Base-by-base conservation (phyloP, 148 eudicot genomes). In the Silene conica region DNA sequence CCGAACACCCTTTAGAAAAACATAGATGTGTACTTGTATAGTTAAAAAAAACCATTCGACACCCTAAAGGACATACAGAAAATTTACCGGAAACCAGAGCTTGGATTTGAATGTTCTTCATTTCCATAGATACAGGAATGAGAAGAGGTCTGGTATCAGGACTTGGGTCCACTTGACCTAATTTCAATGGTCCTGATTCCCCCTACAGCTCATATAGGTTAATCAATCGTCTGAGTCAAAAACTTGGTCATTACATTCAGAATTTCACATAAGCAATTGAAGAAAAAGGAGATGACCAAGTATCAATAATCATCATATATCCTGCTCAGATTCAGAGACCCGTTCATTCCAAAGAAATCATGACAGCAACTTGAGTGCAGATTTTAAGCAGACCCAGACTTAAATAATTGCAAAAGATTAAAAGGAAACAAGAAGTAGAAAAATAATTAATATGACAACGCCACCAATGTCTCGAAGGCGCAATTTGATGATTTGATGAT, bases 1-100 rank as follows among this genome's bases (percentile, higher is more conserved):
- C 68, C 18, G 9, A 26, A 56, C 63, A 23, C 60, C 41, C 72
- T 74, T 78, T 19, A 70, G 41, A 55, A 74, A 70, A 25, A 70
- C 70, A 74, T 20, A 48, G 54, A 63, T 16, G 55, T 43, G 78
- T 70, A 80, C 82, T 80, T 64, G 43, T 64, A 63, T 31, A n/a
- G 71, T 70, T 64, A 1, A 26, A 56, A 57, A 80, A 14, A 46
- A 56, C 19, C 19, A 15, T 61, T 28, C 76, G 67, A 73, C 77
- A 65, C 74, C 77, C 80, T 69, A 76, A 77, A 81, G 80, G 77
- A 73, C 74, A 73, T 70, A 73, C 80, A 77, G 41, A 20, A 52
- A 77, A 38, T 50, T 69, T 55, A 69, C 71, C 83, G 18, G 50
- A 73, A 80, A 67, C 77, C 74, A 69, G 45, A 67, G 76, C 69